phyloP scores from a whole-genome alignment of 306 rosid species.

The Gillenia trifoliata region DNA sequence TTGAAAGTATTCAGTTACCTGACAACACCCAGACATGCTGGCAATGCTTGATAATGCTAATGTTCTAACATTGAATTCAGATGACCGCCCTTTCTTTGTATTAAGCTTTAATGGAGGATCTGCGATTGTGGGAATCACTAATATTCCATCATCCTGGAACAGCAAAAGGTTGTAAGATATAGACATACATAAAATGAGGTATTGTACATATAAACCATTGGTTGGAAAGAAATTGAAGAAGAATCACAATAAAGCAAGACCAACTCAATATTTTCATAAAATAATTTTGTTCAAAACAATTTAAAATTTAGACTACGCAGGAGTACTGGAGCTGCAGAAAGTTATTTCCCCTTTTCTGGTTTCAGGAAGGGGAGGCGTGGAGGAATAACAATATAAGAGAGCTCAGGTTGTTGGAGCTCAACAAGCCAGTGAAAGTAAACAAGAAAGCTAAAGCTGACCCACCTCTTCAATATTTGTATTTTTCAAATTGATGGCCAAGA shows the following conservation, averaged over 20 bases:
- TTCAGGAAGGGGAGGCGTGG: neutral
- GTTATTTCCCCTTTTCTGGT: neutral
- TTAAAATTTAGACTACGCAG: neutral
- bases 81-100: constrained; percentile 20
- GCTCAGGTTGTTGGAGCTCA: neutral
- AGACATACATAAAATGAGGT: neutral
- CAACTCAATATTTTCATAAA: neutral
- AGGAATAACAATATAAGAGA: neutral
- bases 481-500: neutral
- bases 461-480: neutral
- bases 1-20: constrained; percentile 40
- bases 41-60: constrained; percentile 37
- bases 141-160: constrained; percentile 42
- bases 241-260: neutral
- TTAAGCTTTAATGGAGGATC: constrained; percentile 36
- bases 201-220: neutral
- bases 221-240: neutral
- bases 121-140: constrained; percentile 39
- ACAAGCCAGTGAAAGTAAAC: neutral
- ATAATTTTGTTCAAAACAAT: neutral
- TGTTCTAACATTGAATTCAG: constrained; percentile 33
- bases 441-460: neutral
- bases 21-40: constrained; percentile 56
- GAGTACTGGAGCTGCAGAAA: neutral
- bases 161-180: neutral